phyloP scores from a whole-genome alignment of 306 rosid species.

The Malus sieversii region DNA sequence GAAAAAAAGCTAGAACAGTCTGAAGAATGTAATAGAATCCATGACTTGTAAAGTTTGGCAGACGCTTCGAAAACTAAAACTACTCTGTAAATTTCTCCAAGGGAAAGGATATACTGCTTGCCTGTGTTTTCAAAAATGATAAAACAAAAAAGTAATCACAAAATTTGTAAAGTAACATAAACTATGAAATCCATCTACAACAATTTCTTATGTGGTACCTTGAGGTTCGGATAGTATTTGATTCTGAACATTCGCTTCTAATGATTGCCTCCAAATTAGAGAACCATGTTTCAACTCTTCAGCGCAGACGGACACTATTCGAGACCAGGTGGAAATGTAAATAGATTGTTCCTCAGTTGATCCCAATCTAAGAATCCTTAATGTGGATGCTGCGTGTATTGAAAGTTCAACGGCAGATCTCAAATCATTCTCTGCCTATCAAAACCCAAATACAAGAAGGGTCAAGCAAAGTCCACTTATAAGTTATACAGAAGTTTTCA shows the following conservation, averaged over 20 bases:
- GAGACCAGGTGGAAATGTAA: conserved; percentile 63
- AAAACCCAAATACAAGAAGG: conserved; percentile 21
- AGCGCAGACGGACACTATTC: conserved; percentile 48
- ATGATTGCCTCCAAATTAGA: conserved; percentile 64
- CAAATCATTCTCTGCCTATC: conserved; percentile 66
- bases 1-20: conserved; percentile 36
- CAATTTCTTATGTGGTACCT: conserved; percentile 41
- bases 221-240: conserved; percentile 47
- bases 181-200: neutral
- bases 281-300: conserved; percentile 80
- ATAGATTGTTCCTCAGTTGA: conserved; percentile 58
- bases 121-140: conserved; percentile 38
- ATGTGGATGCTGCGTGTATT: conserved; percentile 44
- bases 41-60: conserved; percentile 58
- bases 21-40: conserved; percentile 45
- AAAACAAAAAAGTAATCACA: neutral
- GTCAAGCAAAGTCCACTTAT: conserved; percentile 16
- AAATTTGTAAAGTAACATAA: neutral
- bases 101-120: conserved; percentile 51
- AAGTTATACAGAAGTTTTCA: neutral
- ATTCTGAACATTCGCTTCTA: conserved; percentile 38
- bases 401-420: conserved; percentile 64
- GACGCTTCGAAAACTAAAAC: conserved; percentile 62
- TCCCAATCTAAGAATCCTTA: conserved; percentile 57
- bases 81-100: conserved; percentile 82